Evolutionary conservation across 1,284 basidiomycete genomes (phyloP), one percentile per base, ranked within the genome.

Genomic region (Malassezia furfur): DNA sequence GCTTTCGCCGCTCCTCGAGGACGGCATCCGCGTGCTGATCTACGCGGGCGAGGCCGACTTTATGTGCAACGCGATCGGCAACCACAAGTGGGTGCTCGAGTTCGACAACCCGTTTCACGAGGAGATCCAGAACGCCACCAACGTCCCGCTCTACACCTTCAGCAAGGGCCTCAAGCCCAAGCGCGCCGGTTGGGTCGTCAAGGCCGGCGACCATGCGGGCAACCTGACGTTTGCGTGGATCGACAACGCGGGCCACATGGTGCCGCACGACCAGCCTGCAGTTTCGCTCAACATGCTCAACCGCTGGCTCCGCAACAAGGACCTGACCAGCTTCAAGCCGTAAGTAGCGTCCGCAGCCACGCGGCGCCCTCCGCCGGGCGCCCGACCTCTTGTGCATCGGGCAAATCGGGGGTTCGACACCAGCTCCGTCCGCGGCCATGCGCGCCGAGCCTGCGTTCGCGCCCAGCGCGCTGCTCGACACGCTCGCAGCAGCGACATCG

Each of bases 41-140:
- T 91, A 90, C 68, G 86, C 87, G 52, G 88, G 87, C 22, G 85
- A 86, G 66, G 84, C 85, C 79, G 89, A 91, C 75, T 84, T 85
- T 78, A 85, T 76, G 66, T 74, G 71, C 60, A 66, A 68, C 59
- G 64, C 60, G 49, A 66, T 67, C 47, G 72, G 72, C 50, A 74
- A 73, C 59, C 58, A 63, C 38, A 56, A 62, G 35, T 74, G 72
- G 72, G 56, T 66, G 48, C 52, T 66, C 31, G 51, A 55, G 30
- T 63, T 74, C 57, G 50, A 65, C 50, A 68, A 64, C 5, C 51
- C 57, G 48, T 67, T 60, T 61, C 59, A 63, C 8, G 55, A 60
- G 39, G 68, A 71, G 52, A 64, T 70, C 44, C 59, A 57, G 60
- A 64, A 61, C 55, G 61, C 58, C 31, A 66, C 66, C 8, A 52